Evolutionary conservation across 1,139 yeast genomes (phyloP), one percentile per base, ranked within the genome.

Genomic region (Debaryomycetaceae sp.): DNA sequence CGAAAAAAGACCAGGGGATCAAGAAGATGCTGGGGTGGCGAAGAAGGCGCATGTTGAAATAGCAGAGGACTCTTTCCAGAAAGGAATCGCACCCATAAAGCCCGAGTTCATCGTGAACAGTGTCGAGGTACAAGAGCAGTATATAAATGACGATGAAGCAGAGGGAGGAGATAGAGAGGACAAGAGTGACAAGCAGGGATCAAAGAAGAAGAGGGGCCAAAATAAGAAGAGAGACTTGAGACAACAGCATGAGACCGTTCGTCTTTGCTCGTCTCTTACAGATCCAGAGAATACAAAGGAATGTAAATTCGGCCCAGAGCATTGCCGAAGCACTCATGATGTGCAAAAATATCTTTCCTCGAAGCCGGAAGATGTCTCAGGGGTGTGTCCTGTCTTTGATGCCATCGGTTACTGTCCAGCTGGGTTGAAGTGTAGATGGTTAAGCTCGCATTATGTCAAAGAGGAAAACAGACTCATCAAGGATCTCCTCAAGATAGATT

Each of bases 341-440:
- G 62, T 89, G 20, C 75, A 74, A 6, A 71, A 63, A 41, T 93
- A 89, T 59, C 63, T 95, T 37, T 68, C 62, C 0, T 63, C 78
- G 33, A 93, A 93, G 65, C 85, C 83, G 0, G 74, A 66, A 0
- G 98, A 93, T 61, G 67, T 89, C 30, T 80, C 75, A 13, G 88
- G 95, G 0, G 55, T 58, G 1, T 93, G 99, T 66, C 98, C 99
- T 0, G 97, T 89, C 2, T 90, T 67, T 59, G 73, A 72, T 39
- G 86, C 87, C 1, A 72, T 89, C 43, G 99, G 99, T 0, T 84
- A 81, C 58, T 93, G 99, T 71, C 96, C 97, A 2, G 78, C 87
- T 49, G 99, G 99, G 0, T 68, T 87, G 57, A 90, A 87, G 62
- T 93, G 99, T 68, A 80, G 97, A 57, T 95, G 97, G 90, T 74